These are phyloP conservation scores for Penicillium nordicum DNA, from an alignment of 2,329 filamentous ascomycete genomes.

Conservation along the genomic window DNA sequence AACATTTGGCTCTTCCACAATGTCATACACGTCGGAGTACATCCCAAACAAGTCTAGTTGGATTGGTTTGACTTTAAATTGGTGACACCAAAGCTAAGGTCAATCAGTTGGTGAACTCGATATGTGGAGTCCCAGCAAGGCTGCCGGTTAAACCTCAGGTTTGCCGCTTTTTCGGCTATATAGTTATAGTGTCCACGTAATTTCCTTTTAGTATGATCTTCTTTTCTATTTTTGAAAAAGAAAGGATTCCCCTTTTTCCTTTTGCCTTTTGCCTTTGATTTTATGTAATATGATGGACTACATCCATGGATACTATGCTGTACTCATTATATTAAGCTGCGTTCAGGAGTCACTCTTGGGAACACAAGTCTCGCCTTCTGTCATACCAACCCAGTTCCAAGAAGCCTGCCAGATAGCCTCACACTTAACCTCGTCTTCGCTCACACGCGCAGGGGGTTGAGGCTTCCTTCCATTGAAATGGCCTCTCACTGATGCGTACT, in stretches of 20 bases:
- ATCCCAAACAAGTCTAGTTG: too few species aligned
- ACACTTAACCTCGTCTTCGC: not conserved
- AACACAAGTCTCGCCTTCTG: slow-evolving; percentile 1
- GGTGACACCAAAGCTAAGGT: not conserved
- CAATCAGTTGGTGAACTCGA: not conserved
- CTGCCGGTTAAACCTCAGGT: not conserved
- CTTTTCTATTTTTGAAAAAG: not conserved
- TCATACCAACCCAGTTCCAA: slow-evolving; percentile 1
- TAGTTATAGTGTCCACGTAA: not conserved
- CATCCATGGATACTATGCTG: not conserved
- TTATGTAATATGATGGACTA: not conserved
- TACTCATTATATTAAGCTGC: not conserved
- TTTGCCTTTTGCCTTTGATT: not conserved
- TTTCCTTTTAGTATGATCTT: too few species aligned
- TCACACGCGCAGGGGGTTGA: not conserved
- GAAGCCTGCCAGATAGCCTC: slow-evolving; percentile 4
- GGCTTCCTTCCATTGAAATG: not conserved
- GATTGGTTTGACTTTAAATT: too few species aligned
- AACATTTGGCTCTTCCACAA: too few species aligned
- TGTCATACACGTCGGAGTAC: too few species aligned
- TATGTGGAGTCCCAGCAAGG: not conserved
- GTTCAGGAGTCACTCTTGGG: not conserved
- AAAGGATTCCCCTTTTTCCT: not conserved
- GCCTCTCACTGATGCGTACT: not conserved
- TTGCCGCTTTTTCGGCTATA: not conserved